These are phyloP conservation scores for Kuraishia floccosa DNA, from an alignment of 805 yeast genomes.

Conservation along the genomic window DNA sequence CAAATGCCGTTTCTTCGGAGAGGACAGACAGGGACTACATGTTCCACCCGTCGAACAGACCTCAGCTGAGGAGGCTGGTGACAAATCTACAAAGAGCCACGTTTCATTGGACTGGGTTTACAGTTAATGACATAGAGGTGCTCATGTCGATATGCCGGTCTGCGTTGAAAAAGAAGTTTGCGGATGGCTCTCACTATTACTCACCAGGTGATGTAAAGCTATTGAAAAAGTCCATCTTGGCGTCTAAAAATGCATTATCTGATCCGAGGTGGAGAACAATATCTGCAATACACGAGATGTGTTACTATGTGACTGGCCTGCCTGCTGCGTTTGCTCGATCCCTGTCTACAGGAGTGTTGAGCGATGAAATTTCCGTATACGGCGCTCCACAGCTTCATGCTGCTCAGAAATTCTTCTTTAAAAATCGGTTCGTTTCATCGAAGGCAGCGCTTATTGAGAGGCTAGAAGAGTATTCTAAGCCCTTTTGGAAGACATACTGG, in stretches of 20 bases:
- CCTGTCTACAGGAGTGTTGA: conserved; percentile 31
- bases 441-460: conserved; percentile 16
- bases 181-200: conserved; percentile 17
- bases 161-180: conserved; percentile 22
- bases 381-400: conserved; percentile 50
- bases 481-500: conserved; percentile 50
- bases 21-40: conserved; percentile 56
- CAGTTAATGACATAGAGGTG: conserved; percentile 42
- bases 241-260: conserved; percentile 35
- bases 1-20: conserved; percentile 66
- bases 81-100: conserved; percentile 56
- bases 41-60: conserved; percentile 51
- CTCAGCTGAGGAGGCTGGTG: conserved; percentile 42
- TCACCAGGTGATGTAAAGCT: conserved; percentile 25
- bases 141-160: conserved; percentile 35
- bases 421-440: conserved; percentile 32
- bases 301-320: conserved; percentile 34
- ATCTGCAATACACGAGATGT: conserved; percentile 57
- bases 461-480: conserved; percentile 20
- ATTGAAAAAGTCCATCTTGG: conserved; percentile 29
- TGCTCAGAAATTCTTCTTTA: conserved; percentile 40
- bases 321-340: conserved; percentile 26
- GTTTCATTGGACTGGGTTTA: conserved; percentile 68
- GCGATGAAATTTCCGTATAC: conserved; percentile 26
- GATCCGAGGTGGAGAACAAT: conserved; percentile 48